Base-by-base conservation (phyloP, 2,329 filamentous ascomycete genomes). In the Nemania bipapillata region DNA sequence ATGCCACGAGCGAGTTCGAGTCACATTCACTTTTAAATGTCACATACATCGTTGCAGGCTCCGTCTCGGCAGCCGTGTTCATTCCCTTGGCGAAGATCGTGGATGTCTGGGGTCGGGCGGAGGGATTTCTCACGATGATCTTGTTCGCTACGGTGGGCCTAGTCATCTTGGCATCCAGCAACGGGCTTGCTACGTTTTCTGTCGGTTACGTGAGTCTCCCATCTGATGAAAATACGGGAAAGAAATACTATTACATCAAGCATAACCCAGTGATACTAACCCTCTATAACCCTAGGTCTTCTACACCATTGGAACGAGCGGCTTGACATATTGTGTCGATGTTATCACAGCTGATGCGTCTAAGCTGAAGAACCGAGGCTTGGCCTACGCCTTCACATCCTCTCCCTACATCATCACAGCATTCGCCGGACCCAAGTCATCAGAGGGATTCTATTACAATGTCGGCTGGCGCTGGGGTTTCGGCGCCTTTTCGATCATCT, bases 271-370 rank as follows among this genome's bases (percentile, higher is more conserved):
- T 9, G 7, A 30, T 66, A 56, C 49, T 65, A 47, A 65, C 37
- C 24, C 8, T 3, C 22, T 22, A 15, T n/a, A 11, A 52, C 30
- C 1, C 17, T 12, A 58, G 62, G 54, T 66, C 12, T 66, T 90
- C 68, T 90, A 90, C 74, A 85, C 83, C 56, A 83, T 87, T 50
- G 89, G 88, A 4, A 76, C 81, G 50, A 85, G 84, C 20, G 87
- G 87, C 35, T 79, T 90, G 56, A 83, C 84, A 56, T 90, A 88
- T 71, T 82, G 85, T 50, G 80, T 89, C 35, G 84, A 86, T 67
- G 84, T 91, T 35, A 86, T 90, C 75, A 86, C 88, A 66, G 87
- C 88, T 47, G 89, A 91, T 74, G 88, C 87, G 5, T 88, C 88
- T 3, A 83, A 83, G 52, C 79, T 91, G 32, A 83, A 86, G 72